Evolutionary conservation across 148 eudicot genomes (phyloP), one percentile per base, ranked within the genome.

Genomic region (Chenopodium formosanum): DNA sequence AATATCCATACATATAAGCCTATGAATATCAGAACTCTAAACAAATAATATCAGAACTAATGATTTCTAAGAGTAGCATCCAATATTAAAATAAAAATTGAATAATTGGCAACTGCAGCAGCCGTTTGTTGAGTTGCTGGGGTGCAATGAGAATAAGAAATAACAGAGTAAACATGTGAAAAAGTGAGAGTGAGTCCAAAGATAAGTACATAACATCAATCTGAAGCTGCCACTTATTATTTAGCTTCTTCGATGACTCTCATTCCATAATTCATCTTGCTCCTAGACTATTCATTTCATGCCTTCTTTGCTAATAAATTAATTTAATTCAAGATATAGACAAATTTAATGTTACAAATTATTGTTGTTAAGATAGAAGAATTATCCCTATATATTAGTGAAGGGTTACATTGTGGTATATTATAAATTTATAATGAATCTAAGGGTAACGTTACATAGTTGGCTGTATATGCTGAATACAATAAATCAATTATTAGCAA

Each of bases 131-230:
- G 52, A 77, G 58, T 63, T 46, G 79, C 52, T 66, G 8, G 73
- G 23, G 73, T 11, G 47, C 47, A 70, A 70, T 40, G 9, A 40
- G 74, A 71, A 71, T 71, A 71, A 37, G 52, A 37, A 7, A 14
- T 53, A 48, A 40, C 44, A 50, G 63, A 4, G 60, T 7, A 14
- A 29, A 29, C 77, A 53, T 53, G 77, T 50, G 64, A 29, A 14
- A 40, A 71, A 20, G 74, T 71, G 74, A 71, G 74, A 71, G 74
- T 71, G 12, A 40, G 74, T 71, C 48, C 74, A 71, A 37, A 71
- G 20, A 31, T 31, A 68, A 31, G 40, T 68, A 3, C 22, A 31
- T 40, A 6, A 40, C 44, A 40, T 40, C 44, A 20, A 62, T 7
- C 8, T 58, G 22, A 56, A 56, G 52, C 13, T 48, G 52, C 52